These are phyloP conservation scores for Syzygium malaccense DNA, from an alignment of 441 rosid genomes.

Conservation along the genomic window DNA sequence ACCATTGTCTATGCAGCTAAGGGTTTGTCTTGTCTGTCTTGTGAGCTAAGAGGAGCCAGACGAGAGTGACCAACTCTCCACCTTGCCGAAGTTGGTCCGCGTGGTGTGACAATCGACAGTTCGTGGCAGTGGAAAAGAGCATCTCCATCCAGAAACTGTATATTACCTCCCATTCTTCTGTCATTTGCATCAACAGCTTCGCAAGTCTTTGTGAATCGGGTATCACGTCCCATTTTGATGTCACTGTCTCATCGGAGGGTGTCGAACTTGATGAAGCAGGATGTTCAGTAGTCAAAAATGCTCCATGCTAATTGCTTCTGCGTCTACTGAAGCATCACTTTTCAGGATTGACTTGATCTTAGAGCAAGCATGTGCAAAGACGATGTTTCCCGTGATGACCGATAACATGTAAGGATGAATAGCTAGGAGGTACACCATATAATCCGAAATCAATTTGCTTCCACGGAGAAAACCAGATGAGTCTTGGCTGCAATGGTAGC, in stretches of 20 bases:
- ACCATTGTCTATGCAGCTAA: neutral
- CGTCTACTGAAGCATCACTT: neutral
- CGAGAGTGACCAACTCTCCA: neutral
- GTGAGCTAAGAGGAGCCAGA: neutral
- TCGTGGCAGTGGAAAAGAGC: neutral
- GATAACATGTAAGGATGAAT: neutral
- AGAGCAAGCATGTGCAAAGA: neutral
- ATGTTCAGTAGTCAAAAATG: neutral
- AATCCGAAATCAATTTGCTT: neutral
- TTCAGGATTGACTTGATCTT: neutral
- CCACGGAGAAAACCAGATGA: accelerated
- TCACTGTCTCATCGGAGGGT: neutral
- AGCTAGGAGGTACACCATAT: neutral
- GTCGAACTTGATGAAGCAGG: neutral
- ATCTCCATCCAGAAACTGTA: neutral
- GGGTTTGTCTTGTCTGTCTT: neutral
- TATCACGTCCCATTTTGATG: neutral
- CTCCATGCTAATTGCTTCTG: neutral
- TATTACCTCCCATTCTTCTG: neutral
- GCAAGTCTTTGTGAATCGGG: neutral
- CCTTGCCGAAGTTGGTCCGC: neutral
- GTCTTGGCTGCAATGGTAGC: neutral
- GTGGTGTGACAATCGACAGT: neutral
- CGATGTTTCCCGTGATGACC: neutral
- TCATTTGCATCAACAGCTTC: neutral